Evolutionary conservation across 805 yeast genomes (phyloP).

Genomic region (Kodamaea restingae): DNA sequence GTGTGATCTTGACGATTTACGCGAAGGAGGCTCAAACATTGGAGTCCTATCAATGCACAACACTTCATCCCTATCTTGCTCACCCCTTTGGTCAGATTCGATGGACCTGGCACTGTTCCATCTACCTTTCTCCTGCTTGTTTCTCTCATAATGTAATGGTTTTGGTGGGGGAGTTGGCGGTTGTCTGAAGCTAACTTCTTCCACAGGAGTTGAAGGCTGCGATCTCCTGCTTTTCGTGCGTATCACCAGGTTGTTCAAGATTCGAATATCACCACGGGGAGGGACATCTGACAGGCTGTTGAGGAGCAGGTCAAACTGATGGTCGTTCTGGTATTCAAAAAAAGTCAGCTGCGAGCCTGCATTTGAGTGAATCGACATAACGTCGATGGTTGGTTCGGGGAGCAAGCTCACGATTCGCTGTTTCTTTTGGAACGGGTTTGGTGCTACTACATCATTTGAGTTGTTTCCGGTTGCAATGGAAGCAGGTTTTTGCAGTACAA

Average conservation of each 20-base stretch:
- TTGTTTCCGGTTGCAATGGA: no score
- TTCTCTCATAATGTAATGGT: slow-evolving; percentile 2
- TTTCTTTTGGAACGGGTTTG: slow-evolving; percentile 4
- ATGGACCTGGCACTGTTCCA: neutral
- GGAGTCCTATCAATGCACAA: no score
- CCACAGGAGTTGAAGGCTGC: slow-evolving; percentile 4
- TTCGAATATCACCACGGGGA: slow-evolving; percentile 21
- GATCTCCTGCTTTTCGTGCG: neutral
- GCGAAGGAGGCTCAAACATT: no score
- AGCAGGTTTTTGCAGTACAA: no score
- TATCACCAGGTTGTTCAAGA: slow-evolving; percentile 5
- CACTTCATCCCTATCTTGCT: no score
- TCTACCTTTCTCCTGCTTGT: neutral
- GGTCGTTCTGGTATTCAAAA: slow-evolving; percentile 6
- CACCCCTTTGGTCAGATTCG: neutral
- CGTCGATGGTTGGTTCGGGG: slow-evolving; percentile 14
- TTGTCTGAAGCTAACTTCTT: neutral
- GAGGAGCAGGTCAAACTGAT: slow-evolving; percentile 15
- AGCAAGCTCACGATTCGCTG: slow-evolving; percentile 7
- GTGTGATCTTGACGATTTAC: no score
- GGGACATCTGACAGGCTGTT: slow-evolving; percentile 20
- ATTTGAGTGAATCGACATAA: slow-evolving; percentile 4
- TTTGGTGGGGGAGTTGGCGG: slow-evolving; percentile 10
- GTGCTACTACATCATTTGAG: neutral
- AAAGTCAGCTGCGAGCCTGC: neutral